Evolutionary conservation across 805 yeast genomes (phyloP).

Genomic region (Kodamaea restingae): DNA sequence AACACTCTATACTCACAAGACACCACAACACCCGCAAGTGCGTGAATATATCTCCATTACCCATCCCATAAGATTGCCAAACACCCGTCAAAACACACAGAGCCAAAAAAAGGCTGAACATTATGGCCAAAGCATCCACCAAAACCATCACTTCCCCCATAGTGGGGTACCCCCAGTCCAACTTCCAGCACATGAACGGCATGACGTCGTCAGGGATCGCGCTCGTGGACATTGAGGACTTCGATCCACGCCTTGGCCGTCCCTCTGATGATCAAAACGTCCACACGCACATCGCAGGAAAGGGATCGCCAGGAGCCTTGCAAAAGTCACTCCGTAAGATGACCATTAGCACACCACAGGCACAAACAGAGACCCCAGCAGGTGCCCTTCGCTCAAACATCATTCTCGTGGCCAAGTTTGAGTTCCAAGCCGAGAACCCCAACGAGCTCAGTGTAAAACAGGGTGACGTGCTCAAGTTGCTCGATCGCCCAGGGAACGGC

Average conservation of each 20-base stretch:
- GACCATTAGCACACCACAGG: slow-evolving; percentile 7
- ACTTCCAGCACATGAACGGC: slow-evolving; percentile 5
- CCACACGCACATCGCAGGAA: neutral
- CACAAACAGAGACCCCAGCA: neutral
- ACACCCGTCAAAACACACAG: too few relatives aligned
- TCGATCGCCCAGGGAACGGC: slow-evolving; percentile 47
- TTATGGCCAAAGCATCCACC: slow-evolving; percentile 7
- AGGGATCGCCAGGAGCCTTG: too few relatives aligned
- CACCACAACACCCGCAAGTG: too few relatives aligned
- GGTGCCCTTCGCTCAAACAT: slow-evolving; percentile 25
- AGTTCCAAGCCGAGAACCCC: slow-evolving; percentile 40
- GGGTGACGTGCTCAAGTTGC: slow-evolving; percentile 51
- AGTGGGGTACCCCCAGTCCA: slow-evolving; percentile 4
- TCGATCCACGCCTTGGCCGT: neutral
- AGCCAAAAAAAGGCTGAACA: slow-evolving; percentile 3
- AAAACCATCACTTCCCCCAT: slow-evolving; percentile 9
- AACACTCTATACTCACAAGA: too few relatives aligned
- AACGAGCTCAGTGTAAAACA: slow-evolving; percentile 44
- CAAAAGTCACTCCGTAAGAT: slow-evolving; percentile 3
- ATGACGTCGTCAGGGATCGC: slow-evolving; percentile 1
- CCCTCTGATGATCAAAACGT: neutral
- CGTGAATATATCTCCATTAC: too few relatives aligned
- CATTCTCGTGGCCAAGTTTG: slow-evolving; percentile 44
- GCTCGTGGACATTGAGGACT: slow-evolving; percentile 1
- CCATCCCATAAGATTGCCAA: too few relatives aligned